Evolutionary conservation across 2,329 filamentous ascomycete species (phyloP), one percentile per base, ranked within the genome.

Genomic region (Beauveria bassiana): DNA sequence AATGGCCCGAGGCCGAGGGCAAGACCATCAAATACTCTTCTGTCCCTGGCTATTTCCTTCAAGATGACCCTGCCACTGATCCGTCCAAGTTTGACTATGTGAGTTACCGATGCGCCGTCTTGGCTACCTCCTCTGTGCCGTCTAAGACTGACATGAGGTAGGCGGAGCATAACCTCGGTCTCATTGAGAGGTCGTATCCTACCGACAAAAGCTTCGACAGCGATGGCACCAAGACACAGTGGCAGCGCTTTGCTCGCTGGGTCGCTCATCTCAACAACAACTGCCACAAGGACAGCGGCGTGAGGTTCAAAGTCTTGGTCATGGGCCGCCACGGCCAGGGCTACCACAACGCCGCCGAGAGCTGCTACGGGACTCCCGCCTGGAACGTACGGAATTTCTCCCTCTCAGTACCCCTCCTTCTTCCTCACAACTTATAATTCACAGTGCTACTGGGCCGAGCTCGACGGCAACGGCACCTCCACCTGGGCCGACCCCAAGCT

Each of bases 281-380:
- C 31, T 71, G 72, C 58, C 57, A 61, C 38, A 67, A 70, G 3
- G 70, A 78, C n/a, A 70, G 72, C 10, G 78, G 76, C 54, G 78
- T 80, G 16, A 74, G 78, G 34, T 90, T 89, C 75, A 87, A 88
- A 68, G 77, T 91, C 10, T 70, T 91, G 34, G 86, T 86, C 71
- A 78, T 89, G 71, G 87, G 83, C 3, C 83, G 88, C 45, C 88
- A 91, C 68, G 88, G 88, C 24, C 81, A 91, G 72, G 88, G 88
- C 14, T 84, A 76, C 66, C 82, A 86, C 65, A 86, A 86, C 65
- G 79, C 78, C 7, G 87, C 86, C 16, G 85, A 89, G 72, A 76
- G 77, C 31, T 87, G 79, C 70, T 90, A 88, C 66, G 86, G 86
- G 52, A 89, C 86, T 0, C 81, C 84, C 1, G 84, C 83, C 3